Evolutionary conservation across 257 asterid genomes (phyloP), one percentile per base, ranked within the genome.

Genomic region (Jacaranda mimosifolia): DNA sequence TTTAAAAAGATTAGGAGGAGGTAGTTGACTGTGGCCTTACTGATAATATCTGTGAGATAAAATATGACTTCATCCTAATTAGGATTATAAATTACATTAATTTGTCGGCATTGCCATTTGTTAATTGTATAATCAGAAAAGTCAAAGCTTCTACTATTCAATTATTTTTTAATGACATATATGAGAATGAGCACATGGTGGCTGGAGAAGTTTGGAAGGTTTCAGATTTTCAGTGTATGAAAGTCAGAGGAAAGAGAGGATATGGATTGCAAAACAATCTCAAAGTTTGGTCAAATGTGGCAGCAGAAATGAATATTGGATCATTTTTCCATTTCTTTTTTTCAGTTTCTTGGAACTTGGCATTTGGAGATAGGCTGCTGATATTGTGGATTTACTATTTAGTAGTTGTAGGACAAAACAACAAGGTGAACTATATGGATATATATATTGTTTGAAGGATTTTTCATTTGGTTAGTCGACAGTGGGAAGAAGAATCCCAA

Each of bases 241-340:
- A 77, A 72, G 80, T 80, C 85, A 73, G 77, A 74, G 32, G 83
- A 80, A 38, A 66, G 77, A 77, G 77, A 75, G 53, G 77, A 74
- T 59, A 43, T 49, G 68, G 68, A 77, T 53, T 45, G 72, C 48
- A 5, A 39, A 83, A 65, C 46, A 53, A 70, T 70, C 70, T 74
- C 81, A 32, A 15, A 9, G 13, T 76, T 35, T 66, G 39, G 73
- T 49, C 66, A 65, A 45, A 65, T 68, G 11, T 49, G 57, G 59
- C 67, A 35, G 48, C n/a, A n/a, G 68, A 51, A 55, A 52, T 38
- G 60, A 56, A 52, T 65, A 55, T 8, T 9, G 15, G 59, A 43
- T 68, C 19, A 72, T 19, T n/a, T n/a, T n/a, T n/a, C 46, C 18
- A 72, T 71, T 59, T 51, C 35, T 35, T 6, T 32, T 2, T 48